These are phyloP conservation scores for Hyaloscypha hepaticicola DNA, from an alignment of 495 filamentous ascomycete species.

Conservation along the genomic window DNA sequence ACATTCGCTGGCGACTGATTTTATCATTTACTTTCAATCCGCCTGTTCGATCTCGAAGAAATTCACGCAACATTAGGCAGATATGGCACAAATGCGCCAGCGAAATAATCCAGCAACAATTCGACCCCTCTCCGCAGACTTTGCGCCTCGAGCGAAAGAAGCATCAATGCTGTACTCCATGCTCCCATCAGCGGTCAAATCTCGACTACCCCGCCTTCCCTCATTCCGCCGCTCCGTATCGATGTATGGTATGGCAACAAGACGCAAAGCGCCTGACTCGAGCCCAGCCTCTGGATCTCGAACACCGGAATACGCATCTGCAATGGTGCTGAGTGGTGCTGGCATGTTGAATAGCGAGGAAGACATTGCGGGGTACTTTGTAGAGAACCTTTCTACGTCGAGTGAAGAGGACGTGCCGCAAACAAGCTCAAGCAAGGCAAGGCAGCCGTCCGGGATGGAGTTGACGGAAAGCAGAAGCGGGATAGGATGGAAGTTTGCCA, in stretches of 20 bases:
- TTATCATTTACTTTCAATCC: not conserved
- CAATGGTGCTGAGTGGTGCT: constrained; percentile 22
- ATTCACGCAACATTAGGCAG: not conserved
- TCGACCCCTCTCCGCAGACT: constrained; percentile 14
- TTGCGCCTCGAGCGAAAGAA: constrained; percentile 3
- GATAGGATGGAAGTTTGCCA: constrained; percentile 48
- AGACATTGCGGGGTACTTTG: constrained; percentile 9
- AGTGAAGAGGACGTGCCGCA: constrained; percentile 19
- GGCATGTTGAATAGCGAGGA: not conserved
- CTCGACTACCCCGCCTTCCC: constrained; percentile 27
- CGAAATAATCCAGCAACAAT: not conserved
- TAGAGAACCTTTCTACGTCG: constrained; percentile 1
- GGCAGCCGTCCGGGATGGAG: constrained; percentile 2
- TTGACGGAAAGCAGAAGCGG: constrained; percentile 35
- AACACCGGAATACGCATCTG: constrained; percentile 24
- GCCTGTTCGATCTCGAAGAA: not conserved
- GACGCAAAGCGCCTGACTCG: constrained; percentile 6
- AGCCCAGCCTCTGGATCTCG: constrained; percentile 13
- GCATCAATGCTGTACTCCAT: constrained; percentile 31
- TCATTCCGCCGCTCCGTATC: constrained; percentile 27
- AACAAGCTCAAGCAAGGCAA: not conserved
- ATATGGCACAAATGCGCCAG: constrained; percentile 12
- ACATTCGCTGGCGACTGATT: not conserved
- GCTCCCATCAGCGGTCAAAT: constrained; percentile 26
- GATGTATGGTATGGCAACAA: constrained; percentile 21